Base-by-base conservation (phyloP, 441 rosid species). In the Syzygium malaccense region DNA sequence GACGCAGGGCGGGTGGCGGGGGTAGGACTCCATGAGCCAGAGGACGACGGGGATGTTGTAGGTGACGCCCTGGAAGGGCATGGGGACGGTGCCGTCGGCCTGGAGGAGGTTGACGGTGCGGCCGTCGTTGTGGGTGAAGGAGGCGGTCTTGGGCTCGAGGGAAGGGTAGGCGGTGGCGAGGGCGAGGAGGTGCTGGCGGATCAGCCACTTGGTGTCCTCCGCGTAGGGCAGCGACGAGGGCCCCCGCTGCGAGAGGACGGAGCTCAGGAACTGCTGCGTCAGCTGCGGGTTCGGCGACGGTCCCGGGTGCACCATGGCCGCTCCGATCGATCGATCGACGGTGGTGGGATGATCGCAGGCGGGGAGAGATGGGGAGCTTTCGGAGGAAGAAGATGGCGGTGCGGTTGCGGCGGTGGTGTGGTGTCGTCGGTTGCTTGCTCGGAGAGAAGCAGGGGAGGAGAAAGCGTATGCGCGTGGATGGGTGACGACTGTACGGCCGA, bases 41-140 rank as follows among this genome's bases (percentile, higher is more conserved):
- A 97, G 89, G 87, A 96, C 91, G 89, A 97, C 91, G 10, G 99
- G 99, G 88, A 98, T 96, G 92, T 98, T 97, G 92, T 98, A 98
- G 54, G 98, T 96, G 86, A 95, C 95, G 84, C 96, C 97, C 53
- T 95, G 97, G 86, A 93, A 98, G 30, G 93, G 92, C 97, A 97
- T 98, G 57, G 98, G 99, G 78, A 96, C 80, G 55, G 99, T 98
- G 87, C 99, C 99, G 15, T 98, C 99, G 37, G 98, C 98, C 87
- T 98, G 99, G 56, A 98, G 97, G 56, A 98, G 98, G 90, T 95
- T 96, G 48, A 97, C 98, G 85, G 99, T 92, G 30, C 99, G 97
- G 89, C 99, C 99, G 41, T 98, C 99, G 97, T 96, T 98, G 94
- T 98, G 99, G 30, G 95, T 98, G 93, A 95, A 98, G 68, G 96